These are phyloP conservation scores for Pseudopyricularia cyperi DNA, from an alignment of 2,329 filamentous ascomycete genomes.

Conservation along the genomic window DNA sequence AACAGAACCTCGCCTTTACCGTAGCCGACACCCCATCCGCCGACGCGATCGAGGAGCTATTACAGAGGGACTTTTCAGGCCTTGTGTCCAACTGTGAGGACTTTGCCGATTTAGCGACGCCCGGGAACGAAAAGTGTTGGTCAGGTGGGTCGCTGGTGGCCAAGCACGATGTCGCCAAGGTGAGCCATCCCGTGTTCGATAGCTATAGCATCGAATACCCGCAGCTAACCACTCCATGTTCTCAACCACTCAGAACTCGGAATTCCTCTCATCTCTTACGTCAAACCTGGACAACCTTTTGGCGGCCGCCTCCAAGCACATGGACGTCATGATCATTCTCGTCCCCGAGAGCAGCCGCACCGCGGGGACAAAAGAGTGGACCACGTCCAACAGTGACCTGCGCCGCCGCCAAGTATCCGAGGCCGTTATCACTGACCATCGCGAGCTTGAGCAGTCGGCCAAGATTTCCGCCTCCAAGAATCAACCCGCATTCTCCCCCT, in stretches of 20 bases:
- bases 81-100: constrained; percentile 24
- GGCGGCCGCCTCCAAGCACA: constrained; percentile 23
- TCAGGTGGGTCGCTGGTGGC: constrained; percentile 25
- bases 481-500: constrained; percentile 11
- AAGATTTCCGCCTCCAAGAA: constrained; percentile 6
- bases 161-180: constrained; percentile 30
- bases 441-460: constrained; percentile 2
- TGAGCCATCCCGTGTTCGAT: constrained; percentile 10
- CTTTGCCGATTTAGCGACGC: constrained; percentile 25
- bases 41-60: constrained; percentile 26
- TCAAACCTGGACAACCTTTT: constrained; percentile 31
- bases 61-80: constrained; percentile 25
- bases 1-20: constrained; percentile 32
- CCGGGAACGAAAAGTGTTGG: constrained; percentile 32
- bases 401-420: constrained; percentile 1
- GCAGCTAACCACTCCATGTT: background rate
- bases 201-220: background rate
- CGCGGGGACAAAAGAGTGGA: constrained; percentile 25
- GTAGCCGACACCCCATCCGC: constrained; percentile 31
- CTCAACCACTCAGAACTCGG: constrained; percentile 5
- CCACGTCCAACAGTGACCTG: constrained; percentile 10
- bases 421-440: constrained; percentile 10
- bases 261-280: constrained; percentile 31
- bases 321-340: constrained; percentile 44
- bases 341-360: constrained; percentile 32